Conservation (phyloP, 2,329 filamentous ascomycete genomes). For the Rutstroemia sp. region DNA sequence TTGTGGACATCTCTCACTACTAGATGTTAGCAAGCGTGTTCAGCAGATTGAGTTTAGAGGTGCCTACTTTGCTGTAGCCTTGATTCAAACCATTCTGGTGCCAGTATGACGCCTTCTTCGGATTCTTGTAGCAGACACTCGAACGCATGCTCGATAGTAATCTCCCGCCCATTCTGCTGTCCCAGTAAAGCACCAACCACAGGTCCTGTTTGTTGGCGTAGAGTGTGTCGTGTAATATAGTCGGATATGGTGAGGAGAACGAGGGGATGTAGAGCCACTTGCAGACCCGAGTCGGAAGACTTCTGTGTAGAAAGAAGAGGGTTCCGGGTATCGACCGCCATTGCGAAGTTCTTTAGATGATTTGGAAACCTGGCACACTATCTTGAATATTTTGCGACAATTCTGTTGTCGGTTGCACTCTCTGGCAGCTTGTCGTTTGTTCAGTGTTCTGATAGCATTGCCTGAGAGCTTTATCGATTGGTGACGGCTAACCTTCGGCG, state of each 20-base stretch:
- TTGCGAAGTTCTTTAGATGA: conserved; percentile 26
- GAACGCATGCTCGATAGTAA: conserved; percentile 90
- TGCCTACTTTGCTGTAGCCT: conserved; percentile 77
- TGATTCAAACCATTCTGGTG: conserved; percentile 64
- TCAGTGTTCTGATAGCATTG: background rate
- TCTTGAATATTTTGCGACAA: background rate
- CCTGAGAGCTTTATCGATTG: background rate
- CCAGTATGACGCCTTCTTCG: conserved; percentile 54
- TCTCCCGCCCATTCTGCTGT: conserved; percentile 81
- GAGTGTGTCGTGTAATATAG: conserved; percentile 84
- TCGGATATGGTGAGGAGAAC: conserved; percentile 95
- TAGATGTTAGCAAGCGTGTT: background rate
- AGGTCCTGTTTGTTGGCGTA: conserved; percentile 67
- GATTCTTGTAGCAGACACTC: conserved; percentile 53
- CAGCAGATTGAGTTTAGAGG: background rate
- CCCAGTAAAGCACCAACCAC: conserved; percentile 84
- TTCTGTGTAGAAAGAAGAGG: conserved; percentile 59
- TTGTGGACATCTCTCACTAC: conserved; percentile 86
- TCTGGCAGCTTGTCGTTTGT: background rate
- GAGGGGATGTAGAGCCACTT: conserved; percentile 82
- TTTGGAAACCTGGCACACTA: background rate
- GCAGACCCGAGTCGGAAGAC: conserved; percentile 57
- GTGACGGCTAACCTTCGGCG: background rate
- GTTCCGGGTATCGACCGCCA: conserved; percentile 42
- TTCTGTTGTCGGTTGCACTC: background rate